phyloP scores from a whole-genome alignment of 768 basidiomycete genomes.

The Ramaria sp. region DNA sequence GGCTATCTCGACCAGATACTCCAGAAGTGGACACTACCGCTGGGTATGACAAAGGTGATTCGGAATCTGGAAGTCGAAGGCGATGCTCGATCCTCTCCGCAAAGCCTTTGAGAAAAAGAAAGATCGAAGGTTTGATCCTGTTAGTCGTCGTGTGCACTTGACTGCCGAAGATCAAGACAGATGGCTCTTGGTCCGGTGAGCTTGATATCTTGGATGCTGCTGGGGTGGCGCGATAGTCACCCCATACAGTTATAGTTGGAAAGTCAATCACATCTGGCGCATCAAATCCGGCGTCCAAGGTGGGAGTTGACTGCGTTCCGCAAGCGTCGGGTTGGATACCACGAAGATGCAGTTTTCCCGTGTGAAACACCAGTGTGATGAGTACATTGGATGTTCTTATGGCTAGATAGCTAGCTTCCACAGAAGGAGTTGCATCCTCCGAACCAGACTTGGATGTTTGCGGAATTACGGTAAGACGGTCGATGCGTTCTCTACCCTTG shows the following conservation, averaged over 20 bases:
- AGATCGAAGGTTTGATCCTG: slow-evolving; percentile 64
- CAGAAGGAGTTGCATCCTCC: slow-evolving; percentile 4
- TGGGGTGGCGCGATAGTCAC: slow-evolving; percentile 62
- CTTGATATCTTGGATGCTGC: slow-evolving; percentile 27
- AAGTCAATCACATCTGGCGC: slow-evolving; percentile 61
- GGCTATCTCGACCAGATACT: background rate
- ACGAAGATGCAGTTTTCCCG: slow-evolving; percentile 74
- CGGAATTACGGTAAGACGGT: slow-evolving; percentile 35
- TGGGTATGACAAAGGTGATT: background rate
- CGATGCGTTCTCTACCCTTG: slow-evolving; percentile 69
- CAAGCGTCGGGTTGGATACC: slow-evolving; percentile 30
- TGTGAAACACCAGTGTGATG: slow-evolving; percentile 64
- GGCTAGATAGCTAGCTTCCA: slow-evolving; percentile 21
- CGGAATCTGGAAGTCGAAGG: slow-evolving; percentile 42
- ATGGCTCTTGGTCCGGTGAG: slow-evolving; percentile 31
- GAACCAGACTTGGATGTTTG: background rate
- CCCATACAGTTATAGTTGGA: slow-evolving; percentile 73
- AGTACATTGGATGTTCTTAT: slow-evolving; percentile 51
- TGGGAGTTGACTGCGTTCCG: slow-evolving; percentile 27
- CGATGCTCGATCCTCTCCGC: slow-evolving; percentile 59
- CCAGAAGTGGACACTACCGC: background rate
- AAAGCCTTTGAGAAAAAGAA: slow-evolving; percentile 79
- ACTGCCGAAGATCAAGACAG: slow-evolving; percentile 68
- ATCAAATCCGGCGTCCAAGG: slow-evolving; percentile 35
- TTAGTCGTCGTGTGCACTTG: slow-evolving; percentile 89